These are phyloP conservation scores for Penicillium silybi DNA, from an alignment of 495 filamentous ascomycete species.

Conservation along the genomic window DNA sequence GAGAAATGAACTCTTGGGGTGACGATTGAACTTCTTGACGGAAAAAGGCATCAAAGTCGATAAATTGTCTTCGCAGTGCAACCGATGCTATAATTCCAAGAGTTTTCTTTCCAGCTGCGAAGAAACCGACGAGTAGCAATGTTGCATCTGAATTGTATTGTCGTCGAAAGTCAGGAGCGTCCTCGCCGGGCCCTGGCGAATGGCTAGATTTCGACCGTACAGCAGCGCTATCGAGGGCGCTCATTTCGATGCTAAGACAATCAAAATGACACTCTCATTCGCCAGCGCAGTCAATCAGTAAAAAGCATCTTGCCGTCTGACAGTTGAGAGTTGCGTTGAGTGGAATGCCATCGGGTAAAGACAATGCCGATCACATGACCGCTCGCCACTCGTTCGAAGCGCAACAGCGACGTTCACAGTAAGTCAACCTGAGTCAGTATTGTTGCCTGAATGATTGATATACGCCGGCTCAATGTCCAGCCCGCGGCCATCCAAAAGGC, in stretches of 20 bases:
- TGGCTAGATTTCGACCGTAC: not conserved
- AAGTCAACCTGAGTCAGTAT: no score
- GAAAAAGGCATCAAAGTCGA: slow-evolving; percentile 64
- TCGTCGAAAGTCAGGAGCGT: not conserved
- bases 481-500: slow-evolving; percentile 27
- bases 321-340: no score
- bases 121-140: slow-evolving; percentile 65
- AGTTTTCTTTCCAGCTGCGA: slow-evolving; percentile 65
- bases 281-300: no score
- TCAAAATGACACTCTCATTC: no score
- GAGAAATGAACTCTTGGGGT: slow-evolving; percentile 51
- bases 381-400: not conserved
- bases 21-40: slow-evolving; percentile 53
- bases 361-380: slow-evolving; percentile 18
- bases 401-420: not conserved
- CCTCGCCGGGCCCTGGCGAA: not conserved
- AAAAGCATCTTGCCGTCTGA: no score
- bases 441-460: not conserved
- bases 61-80: slow-evolving; percentile 58
- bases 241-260: slow-evolving; percentile 1
- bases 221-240: not conserved
- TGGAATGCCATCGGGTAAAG: slow-evolving; percentile 9
- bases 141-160: slow-evolving; percentile 44
- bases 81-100: slow-evolving; percentile 70
- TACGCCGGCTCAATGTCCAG: slow-evolving; percentile 1